Base-by-base conservation (phyloP, 2,329 filamentous ascomycete genomes). In the Microsporum audouinii region DNA sequence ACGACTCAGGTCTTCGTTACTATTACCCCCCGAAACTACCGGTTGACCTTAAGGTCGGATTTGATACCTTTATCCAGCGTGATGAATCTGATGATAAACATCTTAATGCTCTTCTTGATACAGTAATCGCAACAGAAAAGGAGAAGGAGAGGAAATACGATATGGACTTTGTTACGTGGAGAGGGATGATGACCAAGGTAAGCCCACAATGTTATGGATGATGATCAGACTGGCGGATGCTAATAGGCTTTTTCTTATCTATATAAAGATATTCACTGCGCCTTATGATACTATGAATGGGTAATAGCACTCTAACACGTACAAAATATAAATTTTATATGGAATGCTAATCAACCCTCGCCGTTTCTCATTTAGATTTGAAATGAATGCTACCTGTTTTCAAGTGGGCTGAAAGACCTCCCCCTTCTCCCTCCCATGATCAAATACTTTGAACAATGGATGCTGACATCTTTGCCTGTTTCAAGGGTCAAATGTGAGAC, bases 121-220 rank as follows among this genome's bases (percentile, higher is more conserved):
- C 91, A 0, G 84, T 99, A 53, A 79, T 85, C 57, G 81, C 82
- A 31, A 80, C 89, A 66, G 94, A 97, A 74, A 79, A 85, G 71
- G 79, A 84, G 65, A 83, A 81, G 0, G 82, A 83, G 1, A 80
- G 83, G 68, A 86, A 82, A 69, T 85, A 87, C 36, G 85, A 91
- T 63, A 87, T 88, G 1, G 85, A 95, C 67, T 72, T 97, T 53
- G 81, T 97, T 58, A 97, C 92, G 1, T 99, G 92, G 92, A 81
- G 94, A 69, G 94, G 94, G 41, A 96, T 97, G 90, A 91, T 99
- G 87, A 97, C 94, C 64, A 99, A 96, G 81, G 90, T 91, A 71
- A 59, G 74, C 59, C 27, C 41, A 10, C 8, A 23, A 14, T 14
- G 7, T 14, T 55, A 5, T 34, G 8, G 6, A n/a, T 55, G 29